These are phyloP conservation scores for Diaporthe sp. DNA, from an alignment of 2,329 filamentous ascomycete species.

Conservation along the genomic window DNA sequence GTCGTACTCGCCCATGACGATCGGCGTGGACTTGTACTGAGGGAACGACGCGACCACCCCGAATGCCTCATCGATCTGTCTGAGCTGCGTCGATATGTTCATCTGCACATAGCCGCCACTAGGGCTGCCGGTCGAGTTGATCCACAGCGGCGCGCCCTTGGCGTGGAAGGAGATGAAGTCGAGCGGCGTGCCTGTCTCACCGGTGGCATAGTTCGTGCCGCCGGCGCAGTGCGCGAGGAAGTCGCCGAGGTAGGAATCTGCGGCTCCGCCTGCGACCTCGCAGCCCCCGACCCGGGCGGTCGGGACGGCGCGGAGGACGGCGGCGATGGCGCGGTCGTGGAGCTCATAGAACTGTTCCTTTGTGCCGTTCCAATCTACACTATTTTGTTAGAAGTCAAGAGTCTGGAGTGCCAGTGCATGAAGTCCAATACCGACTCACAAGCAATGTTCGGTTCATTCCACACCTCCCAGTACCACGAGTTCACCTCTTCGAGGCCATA, in stretches of 20 bases:
- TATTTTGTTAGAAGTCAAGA: neutral
- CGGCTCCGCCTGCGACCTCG: slow-evolving; percentile 28
- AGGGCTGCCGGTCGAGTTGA: slow-evolving; percentile 26
- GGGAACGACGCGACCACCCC: slow-evolving; percentile 23
- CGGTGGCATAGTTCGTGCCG: slow-evolving; percentile 30
- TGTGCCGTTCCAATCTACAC: slow-evolving; percentile 32
- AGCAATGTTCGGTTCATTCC: slow-evolving; percentile 35
- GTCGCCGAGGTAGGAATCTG: slow-evolving; percentile 28
- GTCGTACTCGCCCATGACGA: slow-evolving; percentile 34
- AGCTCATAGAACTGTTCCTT: slow-evolving; percentile 23
- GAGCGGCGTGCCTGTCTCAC: slow-evolving; percentile 19
- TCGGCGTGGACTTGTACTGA: slow-evolving; percentile 21
- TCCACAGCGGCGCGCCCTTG: slow-evolving; percentile 19
- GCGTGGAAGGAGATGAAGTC: slow-evolving; percentile 33
- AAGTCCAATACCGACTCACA: neutral
- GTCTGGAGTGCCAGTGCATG: neutral
- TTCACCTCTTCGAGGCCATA: slow-evolving; percentile 26
- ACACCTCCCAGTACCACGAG: slow-evolving; percentile 33
- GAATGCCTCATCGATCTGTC: slow-evolving; percentile 31
- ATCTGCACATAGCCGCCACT: slow-evolving; percentile 23
- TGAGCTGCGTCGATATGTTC: slow-evolving; percentile 29
- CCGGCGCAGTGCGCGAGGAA: slow-evolving; percentile 18
- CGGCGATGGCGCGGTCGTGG: slow-evolving; percentile 30
- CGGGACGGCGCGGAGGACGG: slow-evolving; percentile 30
- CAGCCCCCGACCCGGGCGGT: slow-evolving; percentile 33